Conservation (phyloP, 768 basidiomycete genomes). For the Psilocybe cubensis region DNA sequence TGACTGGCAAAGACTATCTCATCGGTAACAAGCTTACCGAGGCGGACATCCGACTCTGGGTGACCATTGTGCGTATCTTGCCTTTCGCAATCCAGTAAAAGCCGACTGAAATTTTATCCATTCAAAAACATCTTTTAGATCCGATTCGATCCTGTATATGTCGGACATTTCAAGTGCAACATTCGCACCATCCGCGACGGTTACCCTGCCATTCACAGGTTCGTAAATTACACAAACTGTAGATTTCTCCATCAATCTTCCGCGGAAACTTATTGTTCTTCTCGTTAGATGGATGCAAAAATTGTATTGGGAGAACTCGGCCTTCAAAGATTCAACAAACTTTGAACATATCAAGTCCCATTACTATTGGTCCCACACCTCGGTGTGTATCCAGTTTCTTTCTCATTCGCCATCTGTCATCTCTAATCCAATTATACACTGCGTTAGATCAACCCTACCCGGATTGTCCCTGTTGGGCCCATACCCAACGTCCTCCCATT, state of each 20-base stretch:
- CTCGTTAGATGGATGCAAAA: slow-evolving; percentile 73
- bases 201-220: slow-evolving; percentile 82
- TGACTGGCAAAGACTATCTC: slow-evolving; percentile 81
- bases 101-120: background rate
- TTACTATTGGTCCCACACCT: slow-evolving; percentile 68
- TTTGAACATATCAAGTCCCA: slow-evolving; percentile 88
- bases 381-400: slow-evolving; percentile 31
- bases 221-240: slow-evolving; percentile 18
- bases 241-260: background rate
- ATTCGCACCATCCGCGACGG: slow-evolving; percentile 81
- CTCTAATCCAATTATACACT: too few species aligned
- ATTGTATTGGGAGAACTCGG: slow-evolving; percentile 89
- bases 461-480: slow-evolving; percentile 79
- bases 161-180: slow-evolving; percentile 95
- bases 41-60: slow-evolving; percentile 85
- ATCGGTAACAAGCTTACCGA: slow-evolving; percentile 85
- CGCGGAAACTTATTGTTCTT: background rate
- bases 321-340: slow-evolving; percentile 86
- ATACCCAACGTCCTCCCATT: slow-evolving; percentile 68
- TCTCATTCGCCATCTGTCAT: background rate
- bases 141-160: slow-evolving; percentile 91
- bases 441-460: slow-evolving; percentile 85
- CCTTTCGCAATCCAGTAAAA: background rate
- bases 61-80: slow-evolving; percentile 74
- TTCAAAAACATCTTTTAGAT: slow-evolving; percentile 43